Percentiles rank a stretch among this genome's conserved stretches.
Conservation (phyloP, 2,329 filamentous ascomycete species). For the Aspergillus felis region DNA sequence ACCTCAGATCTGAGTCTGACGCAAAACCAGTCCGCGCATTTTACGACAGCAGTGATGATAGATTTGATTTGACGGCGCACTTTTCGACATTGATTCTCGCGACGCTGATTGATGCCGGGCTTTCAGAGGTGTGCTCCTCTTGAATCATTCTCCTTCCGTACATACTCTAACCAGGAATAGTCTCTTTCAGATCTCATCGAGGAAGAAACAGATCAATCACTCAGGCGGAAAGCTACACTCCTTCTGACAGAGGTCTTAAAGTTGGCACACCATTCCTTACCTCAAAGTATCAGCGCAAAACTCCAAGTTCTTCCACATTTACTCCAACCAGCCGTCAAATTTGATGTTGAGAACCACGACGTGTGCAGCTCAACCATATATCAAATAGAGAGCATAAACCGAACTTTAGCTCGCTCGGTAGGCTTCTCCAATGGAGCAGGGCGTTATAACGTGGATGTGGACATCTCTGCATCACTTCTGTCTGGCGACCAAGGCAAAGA, state of each 20-base stretch:
- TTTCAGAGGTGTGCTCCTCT: conserved; percentile 50
- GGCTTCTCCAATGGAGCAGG: conserved; percentile 39
- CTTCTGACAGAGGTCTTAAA: conserved; percentile 89
- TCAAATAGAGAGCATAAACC: conserved; percentile 95
- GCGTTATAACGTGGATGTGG: conserved; percentile 41
- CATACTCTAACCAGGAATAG: conserved; percentile 26
- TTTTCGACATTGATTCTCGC: conserved; percentile 87
- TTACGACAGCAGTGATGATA: conserved; percentile 65
- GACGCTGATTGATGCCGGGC: conserved; percentile 75
- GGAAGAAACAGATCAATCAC: conserved; percentile 45
- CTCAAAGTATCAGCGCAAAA: conserved; percentile 73
- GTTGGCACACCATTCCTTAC: conserved; percentile 79
- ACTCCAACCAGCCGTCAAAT: conserved; percentile 70
- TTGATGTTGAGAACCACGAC: conserved; percentile 68
- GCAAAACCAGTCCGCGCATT: conserved; percentile 48
- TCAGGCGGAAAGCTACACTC: conserved; percentile 85
- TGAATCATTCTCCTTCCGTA: neutral
- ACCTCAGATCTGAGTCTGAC: conserved; percentile 63
- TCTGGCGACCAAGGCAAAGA: conserved; percentile 45
- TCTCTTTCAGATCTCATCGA: conserved; percentile 49
- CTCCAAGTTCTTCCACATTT: conserved; percentile 86
- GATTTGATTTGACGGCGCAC: conserved; percentile 78
- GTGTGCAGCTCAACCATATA: conserved; percentile 88
- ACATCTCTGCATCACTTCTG: conserved; percentile 42
- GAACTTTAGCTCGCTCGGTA: conserved; percentile 79